Base-by-base conservation (phyloP, 331 rosid species). In the Saraca asoca region DNA sequence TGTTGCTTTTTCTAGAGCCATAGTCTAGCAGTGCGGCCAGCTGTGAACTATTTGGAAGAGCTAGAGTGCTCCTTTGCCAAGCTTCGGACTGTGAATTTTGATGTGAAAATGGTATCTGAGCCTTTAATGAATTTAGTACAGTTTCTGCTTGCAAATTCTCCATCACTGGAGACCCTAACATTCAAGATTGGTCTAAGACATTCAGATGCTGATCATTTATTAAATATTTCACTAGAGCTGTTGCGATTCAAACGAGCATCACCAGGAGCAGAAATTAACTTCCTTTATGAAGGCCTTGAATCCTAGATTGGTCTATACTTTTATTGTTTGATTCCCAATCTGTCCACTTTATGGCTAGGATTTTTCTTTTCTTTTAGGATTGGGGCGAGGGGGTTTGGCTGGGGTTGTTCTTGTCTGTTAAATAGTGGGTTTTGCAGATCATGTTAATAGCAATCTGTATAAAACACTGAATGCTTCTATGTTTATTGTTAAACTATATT, bases 141-240 rank as follows among this genome's bases (percentile, higher is more conserved):
- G 18, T 53, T 52, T 49, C 2, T 72, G 5, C 70, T 62, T 42
- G 56, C 57, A 31, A 72, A 52, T 44, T 52, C 70, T 11, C 6
- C 70, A 5, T 52, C 65, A 0, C 44, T 72, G 37, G 13, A 62
- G 49, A 54, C 17, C 16, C 70, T 72, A 5, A 63, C 58, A 0
- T 53, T 49, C 49, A 35, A 48, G 2, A 4, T 68, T 33, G 14
- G 1, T 20, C 1, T 2, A 34, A 8, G 14, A 14, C 14, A 13
- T 34, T 7, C 18, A 11, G 60, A 38, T 10, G 11, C 5, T 7
- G 3, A 18, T 17, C 3, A 7, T 5, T 0, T 70, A 17, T 60
- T 15, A 9, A 38, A 17, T 9, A 49, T 60, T 70, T 14, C 54
- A 11, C 7, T 1, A 38, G 68, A 70, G 12, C 39, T 70, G 62